Conservation (phyloP, 148 eudicot species). For the Agrostemma githago region DNA sequence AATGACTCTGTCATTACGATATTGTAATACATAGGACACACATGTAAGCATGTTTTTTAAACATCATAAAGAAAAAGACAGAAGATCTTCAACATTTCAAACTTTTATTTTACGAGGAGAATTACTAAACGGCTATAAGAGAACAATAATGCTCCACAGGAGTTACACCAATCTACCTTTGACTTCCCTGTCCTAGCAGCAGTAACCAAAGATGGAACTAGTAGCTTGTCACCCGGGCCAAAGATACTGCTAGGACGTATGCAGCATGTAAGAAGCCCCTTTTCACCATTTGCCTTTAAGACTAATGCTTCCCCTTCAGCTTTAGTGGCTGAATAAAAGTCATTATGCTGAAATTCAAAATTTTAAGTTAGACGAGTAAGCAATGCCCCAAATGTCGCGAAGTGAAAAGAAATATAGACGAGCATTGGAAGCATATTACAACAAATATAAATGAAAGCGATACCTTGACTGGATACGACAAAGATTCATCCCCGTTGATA, state of each 20-base stretch:
- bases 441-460: not conserved
- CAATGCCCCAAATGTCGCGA: not conserved
- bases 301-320: slow-evolving; percentile 89
- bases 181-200: slow-evolving; percentile 94
- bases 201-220: slow-evolving; percentile 81
- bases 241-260: slow-evolving; percentile 93
- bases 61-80: not conserved
- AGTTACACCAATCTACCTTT: slow-evolving; percentile 46
- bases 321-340: slow-evolving; percentile 87
- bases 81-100: not conserved
- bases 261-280: slow-evolving; percentile 90
- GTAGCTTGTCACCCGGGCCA: slow-evolving; percentile 94
- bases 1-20: not conserved
- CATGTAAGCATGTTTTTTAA: not conserved
- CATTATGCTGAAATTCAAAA: slow-evolving; percentile 57
- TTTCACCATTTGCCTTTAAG: slow-evolving; percentile 72
- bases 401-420: not conserved
- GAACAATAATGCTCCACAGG: not conserved
- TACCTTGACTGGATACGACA: slow-evolving; percentile 93
- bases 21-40: not conserved
- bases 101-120: not conserved
- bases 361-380: not conserved
- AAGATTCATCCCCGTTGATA: slow-evolving; percentile 68
- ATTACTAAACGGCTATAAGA: not conserved
- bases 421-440: not conserved